Base-by-base conservation (phyloP, 345 rosid species). In the Populus euphratica region DNA sequence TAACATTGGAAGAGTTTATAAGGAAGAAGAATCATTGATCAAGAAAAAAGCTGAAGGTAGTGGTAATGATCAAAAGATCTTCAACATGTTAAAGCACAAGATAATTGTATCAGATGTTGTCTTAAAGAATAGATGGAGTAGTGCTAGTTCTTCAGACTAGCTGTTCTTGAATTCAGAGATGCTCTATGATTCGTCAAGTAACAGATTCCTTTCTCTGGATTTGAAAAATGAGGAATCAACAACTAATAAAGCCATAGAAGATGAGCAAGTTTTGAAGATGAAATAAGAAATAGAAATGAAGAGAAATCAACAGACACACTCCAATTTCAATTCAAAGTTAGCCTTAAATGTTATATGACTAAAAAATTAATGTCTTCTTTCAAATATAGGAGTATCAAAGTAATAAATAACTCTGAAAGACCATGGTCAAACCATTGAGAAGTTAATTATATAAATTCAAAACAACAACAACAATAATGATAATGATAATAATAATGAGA, bases 111-210 rank as follows among this genome's bases (percentile, higher is more conserved):
- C 99, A 0, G 97, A 92, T 77, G 84, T 89, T 29, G 87, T 89
- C 31, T 81, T 91, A 76, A 87, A 93, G 87, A 88, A 86, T 63
- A 76, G 99, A 31, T 95, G 99, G 99, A 95, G 99, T 83, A 89
- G 80, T 68, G 96, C 91, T 69, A 93, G 91, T 76, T 89, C 93
- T 4, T 93, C 99, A 5, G 98, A 93, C 77, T 68, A 91, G 59
- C 86, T 93, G 92, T 85, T 84, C 81, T 69, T 95, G 86, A 91
- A 88, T 20, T 88, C 92, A 0, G 97, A 95, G 76, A 83, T 95
- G 94, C 87, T 93, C 20, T 84, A 81, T 16, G 83, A 84, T 9
- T 38, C 80, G 54, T 87, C 98, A 5, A 85, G 90, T 81, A 82
- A 84, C 69, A 83, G 94, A 74, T 89, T 95, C 76, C 79, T 87